phyloP scores from a whole-genome alignment of 2,329 filamentous ascomycete species.

The Hypoxylon rubiginosum region DNA sequence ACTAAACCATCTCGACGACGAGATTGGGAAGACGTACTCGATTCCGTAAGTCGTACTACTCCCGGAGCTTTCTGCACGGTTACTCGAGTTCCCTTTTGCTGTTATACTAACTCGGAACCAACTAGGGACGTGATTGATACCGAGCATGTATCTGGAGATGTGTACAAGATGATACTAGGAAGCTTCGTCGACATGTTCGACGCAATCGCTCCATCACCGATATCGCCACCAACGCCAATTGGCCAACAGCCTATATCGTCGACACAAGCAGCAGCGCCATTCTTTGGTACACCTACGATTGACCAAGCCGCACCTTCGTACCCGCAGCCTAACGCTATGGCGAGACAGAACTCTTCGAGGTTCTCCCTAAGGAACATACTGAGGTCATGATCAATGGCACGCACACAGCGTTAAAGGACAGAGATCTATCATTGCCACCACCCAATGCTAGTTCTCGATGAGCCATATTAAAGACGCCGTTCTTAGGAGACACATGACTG shows the following conservation, averaged over 20 bases:
- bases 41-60: slow-evolving; percentile 20
- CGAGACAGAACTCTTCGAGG: slow-evolving; percentile 10
- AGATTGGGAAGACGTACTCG: slow-evolving; percentile 14
- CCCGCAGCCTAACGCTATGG: background rate
- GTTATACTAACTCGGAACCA: background rate
- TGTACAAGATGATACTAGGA: slow-evolving; percentile 31
- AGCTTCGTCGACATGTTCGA: slow-evolving; percentile 24
- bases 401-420: too few species aligned
- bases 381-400: too few species aligned
- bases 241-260: background rate
- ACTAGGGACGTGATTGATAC: slow-evolving; percentile 28
- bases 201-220: background rate
- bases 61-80: too few species aligned
- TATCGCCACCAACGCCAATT: slow-evolving; percentile 9
- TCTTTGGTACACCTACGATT: background rate
- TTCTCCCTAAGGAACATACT: background rate
- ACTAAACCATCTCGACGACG: slow-evolving; percentile 19
- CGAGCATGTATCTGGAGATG: slow-evolving; percentile 21
- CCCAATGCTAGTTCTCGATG: too few species aligned
- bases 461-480: too few species aligned
- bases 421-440: too few species aligned
- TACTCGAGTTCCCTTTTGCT: background rate
- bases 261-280: background rate
- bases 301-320: background rate
- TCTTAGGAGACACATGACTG: too few species aligned